Evolutionary conservation across 2,329 filamentous ascomycete genomes (phyloP), one percentile per base, ranked within the genome.

Genomic region (Trichophyton equinum): DNA sequence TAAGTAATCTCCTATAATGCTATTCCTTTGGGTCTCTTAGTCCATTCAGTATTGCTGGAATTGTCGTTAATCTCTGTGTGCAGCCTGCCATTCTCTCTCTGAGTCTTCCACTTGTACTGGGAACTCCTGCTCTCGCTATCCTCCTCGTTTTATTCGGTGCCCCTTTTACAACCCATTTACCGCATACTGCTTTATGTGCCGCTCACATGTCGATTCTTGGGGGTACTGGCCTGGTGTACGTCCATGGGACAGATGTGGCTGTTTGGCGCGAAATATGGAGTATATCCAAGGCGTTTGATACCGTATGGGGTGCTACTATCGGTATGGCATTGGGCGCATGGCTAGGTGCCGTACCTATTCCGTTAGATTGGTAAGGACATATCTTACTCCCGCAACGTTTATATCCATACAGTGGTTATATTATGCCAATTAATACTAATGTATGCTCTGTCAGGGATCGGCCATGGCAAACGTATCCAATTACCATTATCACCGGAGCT

Each of bases 391-490:
- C 27, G 8, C 6, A 4, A 1, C 27, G 5, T 7, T 30, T 13
- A 2, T 5, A 15, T 53, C n/a, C 36, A 22, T 8, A 4, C 8
- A 20, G 5, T n/a, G 15, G 44, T 1, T 47, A 4, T 25, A 22
- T n/a, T 18, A 38, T 38, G 11, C 8, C 13, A 38, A 13, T 38
- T 9, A 38, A 38, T 38, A 38, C 33, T 38, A 38, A 38, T 38
- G 4, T 13, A 38, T 38, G 1, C 33, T 8, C 33, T 36, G 40
- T 13, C 64, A 82, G 80, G 81, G 94, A 99, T 73, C 85, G 94
- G n/a, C 91, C 95, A 67, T 99, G 94, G 94, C 94, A 99, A 82
- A 89, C 87, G 73, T 99, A 92, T 88, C 94, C 94, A 0, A 86
- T 97, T 56, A 99, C 94, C 0, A 88, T 99, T 62, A 75, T 97